These are phyloP conservation scores for Ophiostoma ulmi DNA, from an alignment of 2,329 filamentous ascomycete genomes.

Conservation along the genomic window DNA sequence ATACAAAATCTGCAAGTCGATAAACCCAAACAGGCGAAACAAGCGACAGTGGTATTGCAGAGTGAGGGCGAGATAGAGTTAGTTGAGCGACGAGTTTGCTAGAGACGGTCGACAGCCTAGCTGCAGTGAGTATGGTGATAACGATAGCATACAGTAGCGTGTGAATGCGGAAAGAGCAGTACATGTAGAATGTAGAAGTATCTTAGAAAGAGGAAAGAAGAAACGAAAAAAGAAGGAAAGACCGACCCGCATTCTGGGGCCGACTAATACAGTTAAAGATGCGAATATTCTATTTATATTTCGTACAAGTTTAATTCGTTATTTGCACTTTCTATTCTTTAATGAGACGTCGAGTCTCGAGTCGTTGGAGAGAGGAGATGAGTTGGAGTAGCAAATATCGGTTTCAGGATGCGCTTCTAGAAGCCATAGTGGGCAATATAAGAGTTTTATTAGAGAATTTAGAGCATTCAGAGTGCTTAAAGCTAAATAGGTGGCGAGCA, in stretches of 20 bases:
- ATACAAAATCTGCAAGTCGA: background rate
- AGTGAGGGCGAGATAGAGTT: background rate
- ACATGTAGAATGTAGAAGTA: background rate
- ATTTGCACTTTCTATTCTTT: background rate
- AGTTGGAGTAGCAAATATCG: background rate
- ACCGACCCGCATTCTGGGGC: slow-evolving; percentile 1
- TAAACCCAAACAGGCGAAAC: background rate
- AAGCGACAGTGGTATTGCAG: background rate
- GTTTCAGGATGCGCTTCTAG: too few relatives aligned
- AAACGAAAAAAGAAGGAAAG: background rate
- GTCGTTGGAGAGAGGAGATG: background rate
- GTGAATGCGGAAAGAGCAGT: background rate
- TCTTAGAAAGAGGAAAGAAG: background rate
- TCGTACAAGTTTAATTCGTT: background rate
- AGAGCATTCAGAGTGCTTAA: too few relatives aligned
- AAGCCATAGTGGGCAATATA: too few relatives aligned
- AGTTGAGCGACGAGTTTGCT: background rate
- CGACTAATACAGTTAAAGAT: background rate
- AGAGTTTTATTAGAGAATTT: too few relatives aligned
- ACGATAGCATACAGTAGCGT: background rate
- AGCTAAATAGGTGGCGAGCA: background rate
- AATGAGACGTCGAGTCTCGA: background rate
- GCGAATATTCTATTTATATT: background rate
- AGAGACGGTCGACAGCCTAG: background rate
- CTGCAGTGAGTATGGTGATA: slow-evolving; percentile 4